Conservation (phyloP, 495 filamentous ascomycete genomes). For the Trichoderma parareesei region DNA sequence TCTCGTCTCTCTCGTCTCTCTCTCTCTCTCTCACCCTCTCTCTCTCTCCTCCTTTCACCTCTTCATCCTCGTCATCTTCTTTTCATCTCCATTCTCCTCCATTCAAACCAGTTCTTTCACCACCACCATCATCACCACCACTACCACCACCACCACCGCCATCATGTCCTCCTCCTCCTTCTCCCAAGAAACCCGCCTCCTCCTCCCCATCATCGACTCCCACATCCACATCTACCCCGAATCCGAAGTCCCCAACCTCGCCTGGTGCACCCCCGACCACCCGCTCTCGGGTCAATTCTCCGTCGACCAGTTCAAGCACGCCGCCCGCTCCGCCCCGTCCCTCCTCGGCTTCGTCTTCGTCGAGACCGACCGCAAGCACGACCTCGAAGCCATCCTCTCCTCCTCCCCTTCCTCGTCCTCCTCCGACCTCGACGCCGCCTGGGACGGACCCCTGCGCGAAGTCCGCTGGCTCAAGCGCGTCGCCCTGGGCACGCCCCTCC, state of each 20-base stretch:
- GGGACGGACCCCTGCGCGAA: constrained; percentile 56
- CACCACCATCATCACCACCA: neutral
- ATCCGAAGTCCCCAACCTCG: constrained; percentile 51
- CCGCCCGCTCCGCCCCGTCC: constrained; percentile 20
- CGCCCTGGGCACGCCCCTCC: constrained; percentile 44
- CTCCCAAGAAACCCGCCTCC: constrained; percentile 11
- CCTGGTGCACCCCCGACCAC: constrained; percentile 52
- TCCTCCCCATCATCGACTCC: constrained; percentile 59
- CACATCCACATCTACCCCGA: constrained; percentile 80
- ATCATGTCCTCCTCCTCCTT: constrained; percentile 12
- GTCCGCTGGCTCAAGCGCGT: constrained; percentile 59
- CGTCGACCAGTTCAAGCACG: constrained; percentile 43
- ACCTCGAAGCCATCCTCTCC: constrained; percentile 36
- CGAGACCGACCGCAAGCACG: constrained; percentile 68
- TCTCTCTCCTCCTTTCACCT: no score
- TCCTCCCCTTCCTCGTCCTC: constrained; percentile 15
- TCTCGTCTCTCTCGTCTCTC: no score
- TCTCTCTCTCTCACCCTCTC: no score
- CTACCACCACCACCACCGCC: neutral
- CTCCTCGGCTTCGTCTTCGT: constrained; percentile 68
- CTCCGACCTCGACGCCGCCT: constrained; percentile 35
- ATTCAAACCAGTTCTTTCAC: neutral
- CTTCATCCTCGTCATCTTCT: neutral
- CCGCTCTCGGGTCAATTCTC: constrained; percentile 59
- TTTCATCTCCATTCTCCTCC: neutral